Percentiles rank a stretch among this genome's conserved stretches.
phyloP scores from a whole-genome alignment of 495 filamentous ascomycete genomes.

The Jackrogersella minutella region DNA sequence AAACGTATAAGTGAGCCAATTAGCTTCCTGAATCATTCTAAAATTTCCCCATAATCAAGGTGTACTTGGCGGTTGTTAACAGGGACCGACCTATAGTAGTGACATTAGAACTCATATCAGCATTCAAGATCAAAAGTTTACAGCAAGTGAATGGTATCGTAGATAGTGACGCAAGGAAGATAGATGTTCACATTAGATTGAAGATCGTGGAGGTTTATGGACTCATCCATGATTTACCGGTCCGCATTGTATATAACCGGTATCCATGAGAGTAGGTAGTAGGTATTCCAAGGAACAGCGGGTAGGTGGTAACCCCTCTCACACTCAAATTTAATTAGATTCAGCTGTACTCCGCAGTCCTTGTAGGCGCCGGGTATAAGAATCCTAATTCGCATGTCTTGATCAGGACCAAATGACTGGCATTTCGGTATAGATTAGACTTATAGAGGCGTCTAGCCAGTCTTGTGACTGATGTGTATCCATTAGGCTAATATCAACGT shows the following conservation, averaged over 20 bases:
- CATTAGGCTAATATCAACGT: no score
- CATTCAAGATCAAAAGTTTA: background rate
- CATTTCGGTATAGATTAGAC: background rate
- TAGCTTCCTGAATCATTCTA: constrained; percentile 2
- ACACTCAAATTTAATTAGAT: constrained; percentile 4
- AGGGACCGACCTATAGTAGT: background rate
- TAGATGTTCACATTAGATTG: constrained; percentile 1
- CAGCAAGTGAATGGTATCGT: background rate
- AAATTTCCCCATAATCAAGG: background rate
- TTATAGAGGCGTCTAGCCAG: background rate
- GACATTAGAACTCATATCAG: background rate
- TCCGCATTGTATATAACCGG: constrained; percentile 32
- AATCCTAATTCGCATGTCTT: background rate
- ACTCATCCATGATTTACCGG: constrained; percentile 16
- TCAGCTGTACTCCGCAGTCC: constrained; percentile 2
- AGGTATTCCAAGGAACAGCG: background rate
- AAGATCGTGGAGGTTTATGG: constrained; percentile 7
- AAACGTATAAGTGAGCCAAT: constrained; percentile 30
- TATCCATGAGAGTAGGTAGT: background rate
- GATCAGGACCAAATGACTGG: background rate
- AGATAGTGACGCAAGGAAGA: no score
- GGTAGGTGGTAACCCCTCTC: constrained; percentile 20
- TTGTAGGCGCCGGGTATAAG: background rate
- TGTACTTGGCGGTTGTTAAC: background rate
- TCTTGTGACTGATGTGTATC: no score